Evolutionary conservation across 2,329 filamentous ascomycete genomes (phyloP).

Genomic region (Hysterium pulicare): DNA sequence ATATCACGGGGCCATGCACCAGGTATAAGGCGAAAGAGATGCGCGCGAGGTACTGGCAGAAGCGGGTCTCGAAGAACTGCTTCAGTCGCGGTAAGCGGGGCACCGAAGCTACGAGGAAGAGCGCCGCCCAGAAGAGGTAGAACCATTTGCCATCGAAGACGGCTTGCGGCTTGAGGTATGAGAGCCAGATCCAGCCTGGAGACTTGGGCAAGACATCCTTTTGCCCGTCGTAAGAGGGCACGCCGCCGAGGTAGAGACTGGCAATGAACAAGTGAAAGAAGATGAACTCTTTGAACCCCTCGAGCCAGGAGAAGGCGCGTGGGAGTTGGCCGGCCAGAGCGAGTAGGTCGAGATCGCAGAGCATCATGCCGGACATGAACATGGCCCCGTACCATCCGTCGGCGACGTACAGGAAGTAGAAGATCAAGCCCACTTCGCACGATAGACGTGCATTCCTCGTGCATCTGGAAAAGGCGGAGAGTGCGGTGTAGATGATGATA

Average conservation of each 20-base stretch:
- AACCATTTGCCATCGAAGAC: conserved; percentile 67
- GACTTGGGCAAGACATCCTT: conserved; percentile 50
- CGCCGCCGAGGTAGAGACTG: conserved; percentile 58
- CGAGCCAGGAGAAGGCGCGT: conserved; percentile 48
- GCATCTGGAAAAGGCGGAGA: conserved; percentile 57
- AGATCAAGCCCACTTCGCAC: conserved; percentile 52
- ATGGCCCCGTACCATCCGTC: conserved; percentile 59
- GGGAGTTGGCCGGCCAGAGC: conserved; percentile 25
- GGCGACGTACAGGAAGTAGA: conserved; percentile 65
- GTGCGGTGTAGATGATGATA: conserved; percentile 57
- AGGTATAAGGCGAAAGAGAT: conserved; percentile 59
- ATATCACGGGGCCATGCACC: conserved; percentile 51
- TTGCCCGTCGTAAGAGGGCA: conserved; percentile 53
- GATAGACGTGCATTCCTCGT: conserved; percentile 54
- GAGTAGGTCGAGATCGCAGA: conserved; percentile 36
- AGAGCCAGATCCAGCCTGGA: conserved; percentile 60
- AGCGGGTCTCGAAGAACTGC: conserved; percentile 45
- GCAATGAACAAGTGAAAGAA: conserved; percentile 43
- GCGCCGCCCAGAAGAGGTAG: conserved; percentile 61
- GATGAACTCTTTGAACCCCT: conserved; percentile 49
- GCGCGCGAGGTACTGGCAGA: conserved; percentile 55
- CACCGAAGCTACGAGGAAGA: conserved; percentile 54
- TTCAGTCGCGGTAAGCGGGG: conserved; percentile 54
- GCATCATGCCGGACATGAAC: conserved; percentile 35
- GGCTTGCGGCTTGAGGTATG: conserved; percentile 62